Percentiles rank a stretch among this genome's conserved stretches.
These are phyloP conservation scores for Flaveria trinervia DNA, from an alignment of 129 eudicot species.

Conservation along the genomic window DNA sequence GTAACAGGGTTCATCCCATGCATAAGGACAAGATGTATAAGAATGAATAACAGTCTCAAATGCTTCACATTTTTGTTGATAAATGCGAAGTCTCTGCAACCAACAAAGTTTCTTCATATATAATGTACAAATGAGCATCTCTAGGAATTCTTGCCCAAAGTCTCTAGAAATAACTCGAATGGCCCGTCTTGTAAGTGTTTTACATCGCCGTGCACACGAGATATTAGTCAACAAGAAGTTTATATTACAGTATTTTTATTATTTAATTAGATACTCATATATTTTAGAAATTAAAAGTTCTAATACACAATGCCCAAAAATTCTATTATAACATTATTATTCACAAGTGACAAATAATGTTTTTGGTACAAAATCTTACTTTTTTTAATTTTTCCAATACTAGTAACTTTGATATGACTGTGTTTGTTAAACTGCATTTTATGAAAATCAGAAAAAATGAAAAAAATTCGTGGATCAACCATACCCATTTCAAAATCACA, in stretches of 20 bases:
- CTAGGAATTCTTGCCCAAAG: not conserved
- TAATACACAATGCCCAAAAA: not conserved
- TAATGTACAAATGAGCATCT: not conserved
- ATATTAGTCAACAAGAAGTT: not conserved
- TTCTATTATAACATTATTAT: not conserved
- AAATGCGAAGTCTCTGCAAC: slow-evolving; percentile 78
- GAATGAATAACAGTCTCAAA: slow-evolving; percentile 81
- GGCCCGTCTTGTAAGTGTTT: not conserved
- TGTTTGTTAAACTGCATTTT: not conserved
- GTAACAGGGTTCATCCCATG: slow-evolving; percentile 99
- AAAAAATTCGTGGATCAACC: not conserved
- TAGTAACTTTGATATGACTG: not conserved
- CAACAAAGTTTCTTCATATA: slow-evolving; percentile 17
- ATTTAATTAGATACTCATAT: not conserved
- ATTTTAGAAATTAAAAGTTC: not conserved
- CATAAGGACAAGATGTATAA: slow-evolving; percentile 84
- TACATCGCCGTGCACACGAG: not conserved
- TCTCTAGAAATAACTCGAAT: not conserved
- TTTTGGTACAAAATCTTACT: not conserved
- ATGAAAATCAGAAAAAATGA: no score
- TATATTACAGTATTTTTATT: slow-evolving; percentile 2
- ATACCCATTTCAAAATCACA: not conserved
- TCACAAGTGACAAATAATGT: not conserved
- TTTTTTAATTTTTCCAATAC: not conserved
- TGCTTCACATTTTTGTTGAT: slow-evolving; percentile 94